Percentiles rank a stretch among this genome's conserved stretches.
phyloP scores from a whole-genome alignment of 495 filamentous ascomycete species.

The Pyrenula aspistea region DNA sequence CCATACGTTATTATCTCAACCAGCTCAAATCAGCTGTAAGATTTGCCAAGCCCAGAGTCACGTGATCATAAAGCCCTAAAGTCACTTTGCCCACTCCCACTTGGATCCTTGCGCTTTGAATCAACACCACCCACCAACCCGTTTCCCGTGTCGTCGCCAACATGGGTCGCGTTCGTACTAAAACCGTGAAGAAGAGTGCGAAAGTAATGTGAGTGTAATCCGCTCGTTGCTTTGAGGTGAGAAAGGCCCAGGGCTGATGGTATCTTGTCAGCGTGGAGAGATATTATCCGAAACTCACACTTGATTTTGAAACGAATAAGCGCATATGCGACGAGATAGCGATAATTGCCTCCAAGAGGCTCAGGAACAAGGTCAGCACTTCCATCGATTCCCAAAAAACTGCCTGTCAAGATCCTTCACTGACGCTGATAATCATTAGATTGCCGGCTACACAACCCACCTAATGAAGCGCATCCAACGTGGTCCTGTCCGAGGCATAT shows the following conservation, averaged over 20 bases:
- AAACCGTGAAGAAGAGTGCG: not conserved
- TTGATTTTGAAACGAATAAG: constrained; percentile 99
- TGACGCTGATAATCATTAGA: constrained; percentile 34
- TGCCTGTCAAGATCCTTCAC: too few species aligned
- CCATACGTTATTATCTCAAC: too few species aligned
- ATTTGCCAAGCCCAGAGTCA: too few species aligned
- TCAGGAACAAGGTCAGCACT: constrained; percentile 85
- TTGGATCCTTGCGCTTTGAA: too few species aligned
- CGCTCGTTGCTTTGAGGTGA: constrained; percentile 15
- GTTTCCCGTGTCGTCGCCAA: too few species aligned
- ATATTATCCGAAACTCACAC: constrained; percentile 95
- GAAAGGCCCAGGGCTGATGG: constrained; percentile 99
- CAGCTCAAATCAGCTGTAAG: too few species aligned
- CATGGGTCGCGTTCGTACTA: constrained; percentile 1
- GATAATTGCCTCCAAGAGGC: constrained; percentile 95
- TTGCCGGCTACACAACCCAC: constrained; percentile 92
- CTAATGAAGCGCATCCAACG: constrained; percentile 98
- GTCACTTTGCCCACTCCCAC: too few species aligned
- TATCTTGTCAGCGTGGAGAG: constrained; percentile 99
- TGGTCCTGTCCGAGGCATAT: constrained; percentile 97
- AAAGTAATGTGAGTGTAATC: not conserved
- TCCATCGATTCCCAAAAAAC: too few species aligned
- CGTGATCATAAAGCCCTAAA: too few species aligned
- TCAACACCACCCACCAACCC: too few species aligned
- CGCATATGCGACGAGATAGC: constrained; percentile 99